Percentiles rank a stretch among this genome's conserved stretches.
Evolutionary conservation across 352 stramenopile genomes (phyloP).

Genomic region (Saprolegnia diclina): DNA sequence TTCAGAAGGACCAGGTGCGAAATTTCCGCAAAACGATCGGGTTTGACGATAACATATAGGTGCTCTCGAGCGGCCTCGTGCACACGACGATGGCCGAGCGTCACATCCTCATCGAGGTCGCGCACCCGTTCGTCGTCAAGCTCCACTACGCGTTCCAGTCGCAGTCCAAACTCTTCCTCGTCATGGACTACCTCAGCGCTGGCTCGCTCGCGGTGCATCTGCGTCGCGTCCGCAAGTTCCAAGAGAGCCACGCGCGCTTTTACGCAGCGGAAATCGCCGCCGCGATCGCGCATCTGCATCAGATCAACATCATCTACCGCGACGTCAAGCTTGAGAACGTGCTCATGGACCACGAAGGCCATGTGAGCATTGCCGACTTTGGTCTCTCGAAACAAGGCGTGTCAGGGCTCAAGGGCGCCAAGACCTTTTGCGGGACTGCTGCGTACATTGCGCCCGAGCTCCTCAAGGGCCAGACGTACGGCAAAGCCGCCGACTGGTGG

Average conservation of each 20-base stretch:
- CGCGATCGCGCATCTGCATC: constrained; percentile 88
- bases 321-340: constrained; percentile 96
- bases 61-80: constrained; percentile 86
- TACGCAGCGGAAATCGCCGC: constrained; percentile 93
- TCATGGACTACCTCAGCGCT: constrained; percentile 91
- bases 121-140: constrained; percentile 91
- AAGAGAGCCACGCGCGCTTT: constrained; percentile 84
- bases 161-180: constrained; percentile 88
- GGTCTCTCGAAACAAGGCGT: constrained; percentile 90
- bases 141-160: constrained; percentile 94
- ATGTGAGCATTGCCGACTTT: constrained; percentile 92
- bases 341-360: constrained; percentile 90
- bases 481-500: constrained; percentile 93
- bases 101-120: constrained; percentile 88
- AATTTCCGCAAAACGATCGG: background rate
- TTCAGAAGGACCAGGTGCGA: constrained; percentile 84
- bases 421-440: constrained; percentile 90
- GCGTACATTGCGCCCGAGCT: constrained; percentile 92
- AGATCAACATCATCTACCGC: constrained; percentile 93
- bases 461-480: constrained; percentile 85
- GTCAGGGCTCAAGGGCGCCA: constrained; percentile 77
- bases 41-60: too few relatives aligned
- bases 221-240: constrained; percentile 83
- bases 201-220: constrained; percentile 87
- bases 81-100: constrained; percentile 93